Evolutionary conservation across 345 rosid genomes (phyloP).

Genomic region (Ailanthus altissimus): DNA sequence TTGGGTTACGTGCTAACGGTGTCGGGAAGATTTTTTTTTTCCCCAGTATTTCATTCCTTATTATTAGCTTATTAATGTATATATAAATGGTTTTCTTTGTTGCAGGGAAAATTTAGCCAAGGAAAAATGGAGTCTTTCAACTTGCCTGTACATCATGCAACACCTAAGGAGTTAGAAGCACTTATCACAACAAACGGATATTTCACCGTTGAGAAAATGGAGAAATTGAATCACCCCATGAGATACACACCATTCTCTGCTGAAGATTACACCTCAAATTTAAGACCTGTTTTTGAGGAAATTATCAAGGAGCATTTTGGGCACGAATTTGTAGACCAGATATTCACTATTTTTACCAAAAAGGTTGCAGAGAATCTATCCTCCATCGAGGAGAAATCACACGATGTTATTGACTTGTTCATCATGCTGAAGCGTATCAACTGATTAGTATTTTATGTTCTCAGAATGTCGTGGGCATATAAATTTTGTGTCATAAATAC

Average conservation of each 20-base stretch:
- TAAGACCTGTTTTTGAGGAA: conserved; percentile 22
- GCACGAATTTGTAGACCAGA: background rate
- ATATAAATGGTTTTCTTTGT: background rate
- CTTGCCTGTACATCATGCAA: background rate
- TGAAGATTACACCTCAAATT: rapidly evolving
- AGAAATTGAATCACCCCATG: background rate
- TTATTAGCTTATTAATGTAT: background rate
- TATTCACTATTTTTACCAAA: background rate
- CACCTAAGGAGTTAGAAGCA: background rate
- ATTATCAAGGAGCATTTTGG: conserved; percentile 24
- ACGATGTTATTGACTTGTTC: too few species aligned
- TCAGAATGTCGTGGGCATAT: too few species aligned
- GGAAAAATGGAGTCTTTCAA: conserved; percentile 26
- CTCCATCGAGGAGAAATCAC: too few species aligned
- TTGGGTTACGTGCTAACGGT: too few species aligned
- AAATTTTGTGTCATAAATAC: too few species aligned
- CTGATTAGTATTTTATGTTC: too few species aligned
- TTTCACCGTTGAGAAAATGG: conserved; percentile 22
- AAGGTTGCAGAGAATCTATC: background rate
- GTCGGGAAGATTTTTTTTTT: too few species aligned
- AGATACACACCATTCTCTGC: background rate
- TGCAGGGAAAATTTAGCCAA: conserved; percentile 12
- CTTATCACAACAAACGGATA: conserved; percentile 1
- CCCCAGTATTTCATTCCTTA: too few species aligned
- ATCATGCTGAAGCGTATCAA: too few species aligned